Base-by-base conservation (phyloP, 1,139 yeast species). In the Saccharomyces hybrid region DNA sequence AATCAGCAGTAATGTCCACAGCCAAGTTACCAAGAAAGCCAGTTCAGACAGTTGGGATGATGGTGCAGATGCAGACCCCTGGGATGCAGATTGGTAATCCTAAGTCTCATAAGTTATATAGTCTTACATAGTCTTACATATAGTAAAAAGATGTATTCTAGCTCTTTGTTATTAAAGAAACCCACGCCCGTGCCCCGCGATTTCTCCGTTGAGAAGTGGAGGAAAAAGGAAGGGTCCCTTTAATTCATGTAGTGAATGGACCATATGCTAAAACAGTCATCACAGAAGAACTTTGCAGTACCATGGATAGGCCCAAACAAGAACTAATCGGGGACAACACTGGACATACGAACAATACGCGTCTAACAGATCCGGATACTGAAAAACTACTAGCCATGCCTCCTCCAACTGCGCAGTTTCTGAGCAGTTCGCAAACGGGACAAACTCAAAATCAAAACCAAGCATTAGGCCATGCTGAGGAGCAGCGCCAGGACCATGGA, bases 311-410 rank as follows among this genome's bases (percentile, higher is more conserved):
- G n/a, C n/a, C 44, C 44, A 38, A 9, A 16, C 13, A 38, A 6
- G 11, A 16, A 38, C 11, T 38, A 38, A 16, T 38, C 9, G 25
- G 26, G 26, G 4, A 38, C n/a, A 38, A 11, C 26, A 20, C 3
- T 9, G 5, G 25, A 4, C 11, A 38, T 11, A 11, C 44, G 23
- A 38, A 5, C 44, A 5, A 38, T 38, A 38, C 5, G 20, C 25
- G 26, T 47, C 53, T 20, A 20, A 54, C 13, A 26, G 47, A 55
- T 52, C 50, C 52, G 31, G 53, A 46, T 25, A 51, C 50, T 20
- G 51, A 51, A 51, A 53, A 47, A 38, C 52, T 57, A 46, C 38
- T 42, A 46, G 59, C 53, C 27, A 65, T 57, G 53, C 58, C 59
- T 47, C 55, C 55, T 8, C 44, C 60, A 9, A 55, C 54, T 46